These are phyloP conservation scores for Kwoniella mangroviensis DNA, from an alignment of 768 basidiomycete genomes.

Conservation along the genomic window DNA sequence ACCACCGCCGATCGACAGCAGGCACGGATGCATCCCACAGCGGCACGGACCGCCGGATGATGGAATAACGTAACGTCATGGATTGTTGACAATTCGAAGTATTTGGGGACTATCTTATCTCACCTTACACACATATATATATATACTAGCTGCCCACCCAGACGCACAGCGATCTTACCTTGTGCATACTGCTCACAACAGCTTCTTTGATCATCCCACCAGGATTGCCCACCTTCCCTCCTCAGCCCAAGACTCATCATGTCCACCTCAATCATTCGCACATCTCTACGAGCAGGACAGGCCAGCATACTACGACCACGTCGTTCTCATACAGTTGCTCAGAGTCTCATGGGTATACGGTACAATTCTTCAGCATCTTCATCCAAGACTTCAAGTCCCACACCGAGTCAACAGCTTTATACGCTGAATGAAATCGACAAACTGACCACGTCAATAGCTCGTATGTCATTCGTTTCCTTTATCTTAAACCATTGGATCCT, in stretches of 20 bases:
- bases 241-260: not conserved
- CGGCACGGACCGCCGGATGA: constrained; percentile 25
- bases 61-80: too few relatives aligned
- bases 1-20: constrained; percentile 17
- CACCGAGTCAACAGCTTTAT: constrained; percentile 42
- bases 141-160: too few relatives aligned
- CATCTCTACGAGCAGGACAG: constrained; percentile 3
- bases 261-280: constrained; percentile 7
- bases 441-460: constrained; percentile 46
- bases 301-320: not conserved
- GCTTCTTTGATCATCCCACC: not conserved
- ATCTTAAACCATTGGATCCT: not conserved
- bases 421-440: constrained; percentile 51
- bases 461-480: constrained; percentile 31
- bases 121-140: too few relatives aligned
- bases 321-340: not conserved
- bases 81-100: not conserved
- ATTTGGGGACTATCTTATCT: not conserved
- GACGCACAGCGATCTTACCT: too few relatives aligned
- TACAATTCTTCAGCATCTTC: constrained; percentile 7
- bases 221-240: not conserved
- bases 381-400: constrained; percentile 9
- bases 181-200: too few relatives aligned
- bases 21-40: not conserved
- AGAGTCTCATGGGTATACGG: not conserved